Conservation (phyloP, 768 basidiomycete genomes). For the Multifurca ochricompacta region DNA sequence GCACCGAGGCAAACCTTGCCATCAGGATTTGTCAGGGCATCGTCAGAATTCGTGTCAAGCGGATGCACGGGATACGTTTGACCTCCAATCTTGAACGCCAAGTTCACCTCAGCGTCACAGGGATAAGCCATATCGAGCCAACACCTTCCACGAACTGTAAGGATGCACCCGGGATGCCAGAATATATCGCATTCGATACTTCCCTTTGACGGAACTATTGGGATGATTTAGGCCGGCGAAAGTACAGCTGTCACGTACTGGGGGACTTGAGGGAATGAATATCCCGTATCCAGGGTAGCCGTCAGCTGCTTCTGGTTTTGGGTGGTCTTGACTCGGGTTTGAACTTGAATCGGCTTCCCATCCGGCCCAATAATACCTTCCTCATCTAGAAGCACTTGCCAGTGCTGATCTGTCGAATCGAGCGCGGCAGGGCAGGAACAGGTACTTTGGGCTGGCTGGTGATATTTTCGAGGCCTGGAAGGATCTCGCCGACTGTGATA, state of each 20-base stretch:
- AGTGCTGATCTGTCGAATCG: constrained; percentile 25
- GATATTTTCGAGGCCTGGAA: constrained; percentile 26
- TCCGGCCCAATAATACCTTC: constrained; percentile 32
- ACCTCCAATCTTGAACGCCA: constrained; percentile 30
- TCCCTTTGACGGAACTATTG: constrained; percentile 6
- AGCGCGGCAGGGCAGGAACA: constrained; percentile 16
- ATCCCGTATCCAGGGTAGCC: constrained; percentile 28
- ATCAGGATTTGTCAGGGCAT: constrained; percentile 21
- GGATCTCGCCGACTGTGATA: constrained; percentile 27
- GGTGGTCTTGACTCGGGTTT: constrained; percentile 20
- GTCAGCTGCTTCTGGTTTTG: constrained; percentile 22
- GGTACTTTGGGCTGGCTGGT: constrained; percentile 25
- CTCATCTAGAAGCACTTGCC: constrained; percentile 28
- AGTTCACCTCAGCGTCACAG: constrained; percentile 29
- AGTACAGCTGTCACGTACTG: constrained; percentile 16
- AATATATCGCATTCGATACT: constrained; percentile 30
- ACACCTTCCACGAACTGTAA: constrained; percentile 20
- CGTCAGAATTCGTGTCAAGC: constrained; percentile 27
- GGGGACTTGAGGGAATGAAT: constrained; percentile 30
- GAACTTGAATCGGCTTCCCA: constrained; percentile 24
- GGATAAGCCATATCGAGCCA: constrained; percentile 29
- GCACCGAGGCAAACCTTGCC: constrained; percentile 30
- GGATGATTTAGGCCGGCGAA: not conserved
- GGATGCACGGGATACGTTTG: constrained; percentile 30
- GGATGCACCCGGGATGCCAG: constrained; percentile 28